Evolutionary conservation across 2,329 filamentous ascomycete species (phyloP).

Genomic region (Fusarium sp.): DNA sequence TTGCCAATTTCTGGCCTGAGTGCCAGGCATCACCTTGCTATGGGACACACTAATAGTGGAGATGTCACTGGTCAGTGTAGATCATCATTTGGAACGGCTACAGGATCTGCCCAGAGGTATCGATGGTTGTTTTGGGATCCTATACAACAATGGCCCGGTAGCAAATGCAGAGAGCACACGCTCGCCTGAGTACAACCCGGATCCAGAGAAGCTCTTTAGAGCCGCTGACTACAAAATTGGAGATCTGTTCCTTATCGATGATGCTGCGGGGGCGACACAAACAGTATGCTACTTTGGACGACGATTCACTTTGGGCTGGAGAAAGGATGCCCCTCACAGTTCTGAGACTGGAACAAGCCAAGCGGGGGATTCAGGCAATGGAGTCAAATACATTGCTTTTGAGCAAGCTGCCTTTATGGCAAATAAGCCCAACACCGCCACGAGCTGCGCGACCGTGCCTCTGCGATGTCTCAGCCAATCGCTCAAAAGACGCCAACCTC

Average conservation of each 20-base stretch:
- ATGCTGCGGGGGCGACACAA: not conserved
- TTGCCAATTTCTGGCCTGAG: not conserved
- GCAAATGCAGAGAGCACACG: not conserved
- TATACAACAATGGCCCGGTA: not conserved
- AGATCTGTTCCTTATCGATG: not conserved
- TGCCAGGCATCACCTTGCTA: not conserved
- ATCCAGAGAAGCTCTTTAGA: not conserved
- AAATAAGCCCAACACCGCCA: not conserved
- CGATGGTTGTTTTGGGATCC: fast-evolving
- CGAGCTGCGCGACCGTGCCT: not conserved
- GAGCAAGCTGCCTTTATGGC: not conserved
- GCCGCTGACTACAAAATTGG: not conserved
- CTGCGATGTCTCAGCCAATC: not conserved
- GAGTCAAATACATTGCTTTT: not conserved
- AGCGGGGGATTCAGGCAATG: fast-evolving
- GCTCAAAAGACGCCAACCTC: not conserved
- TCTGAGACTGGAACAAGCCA: not conserved
- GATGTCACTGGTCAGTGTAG: fast-evolving
- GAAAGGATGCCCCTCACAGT: not conserved
- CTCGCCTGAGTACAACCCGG: not conserved
- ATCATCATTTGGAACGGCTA: not conserved
- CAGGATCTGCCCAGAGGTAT: not conserved
- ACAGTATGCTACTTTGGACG: not conserved
- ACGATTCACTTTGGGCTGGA: not conserved
- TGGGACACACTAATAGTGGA: not conserved